These are phyloP conservation scores for Alternaria conjuncta DNA, from an alignment of 2,329 filamentous ascomycete species.

Conservation along the genomic window DNA sequence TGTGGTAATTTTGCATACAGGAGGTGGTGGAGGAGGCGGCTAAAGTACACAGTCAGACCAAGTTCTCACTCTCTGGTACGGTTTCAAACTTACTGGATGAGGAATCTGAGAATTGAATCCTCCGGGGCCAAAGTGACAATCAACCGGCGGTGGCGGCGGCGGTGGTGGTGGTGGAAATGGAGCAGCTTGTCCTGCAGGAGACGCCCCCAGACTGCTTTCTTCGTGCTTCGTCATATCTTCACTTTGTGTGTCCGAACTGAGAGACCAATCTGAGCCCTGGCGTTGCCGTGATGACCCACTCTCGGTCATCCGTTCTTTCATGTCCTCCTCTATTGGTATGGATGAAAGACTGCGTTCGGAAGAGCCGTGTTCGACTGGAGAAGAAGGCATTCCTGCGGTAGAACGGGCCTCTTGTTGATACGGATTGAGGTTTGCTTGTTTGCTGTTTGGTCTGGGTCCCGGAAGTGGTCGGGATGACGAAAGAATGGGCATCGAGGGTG, in stretches of 20 bases:
- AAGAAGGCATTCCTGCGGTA: background rate
- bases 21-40: background rate
- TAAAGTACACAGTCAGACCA: background rate
- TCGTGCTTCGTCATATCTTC: background rate
- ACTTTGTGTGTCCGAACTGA: background rate
- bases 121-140: background rate
- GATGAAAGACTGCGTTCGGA: background rate
- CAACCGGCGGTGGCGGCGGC: background rate
- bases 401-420: background rate
- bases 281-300: background rate
- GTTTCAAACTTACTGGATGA: background rate
- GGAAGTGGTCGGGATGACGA: background rate
- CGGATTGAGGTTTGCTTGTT: background rate
- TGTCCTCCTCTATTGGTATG: background rate
- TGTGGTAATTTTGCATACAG: background rate
- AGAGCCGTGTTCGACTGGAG: background rate
- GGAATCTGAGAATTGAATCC: background rate
- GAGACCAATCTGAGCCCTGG: background rate
- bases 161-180: background rate
- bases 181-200: background rate
- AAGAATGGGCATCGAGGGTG: background rate
- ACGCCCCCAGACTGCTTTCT: background rate
- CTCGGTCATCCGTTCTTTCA: background rate
- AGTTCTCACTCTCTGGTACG: rapidly evolving
- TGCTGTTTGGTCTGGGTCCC: background rate